Evolutionary conservation across 2,329 filamentous ascomycete species (phyloP), one percentile per base, ranked within the genome.

Genomic region (Sporothrix pseudoabietina): DNA sequence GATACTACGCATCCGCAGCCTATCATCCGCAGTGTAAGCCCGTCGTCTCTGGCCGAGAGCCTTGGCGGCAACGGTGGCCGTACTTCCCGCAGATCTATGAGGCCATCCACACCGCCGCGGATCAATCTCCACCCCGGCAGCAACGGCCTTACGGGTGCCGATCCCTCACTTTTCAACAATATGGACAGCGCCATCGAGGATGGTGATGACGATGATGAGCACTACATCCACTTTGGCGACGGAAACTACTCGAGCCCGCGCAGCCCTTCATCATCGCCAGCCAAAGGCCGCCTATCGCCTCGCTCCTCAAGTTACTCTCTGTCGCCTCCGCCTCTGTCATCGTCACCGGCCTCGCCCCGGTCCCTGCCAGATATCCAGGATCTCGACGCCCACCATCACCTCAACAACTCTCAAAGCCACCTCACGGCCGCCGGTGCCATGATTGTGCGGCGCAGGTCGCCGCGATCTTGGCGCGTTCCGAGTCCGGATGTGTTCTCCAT

Each of bases 401-500:
- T 30, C 71, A 57, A 26, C 68, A 52, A 47, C 52, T 39, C 63
- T 39, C 39, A 59, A 14, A 47, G 41, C 44, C 55, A 63, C 14
- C 44, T 57, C 30, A 41, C 68, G 5, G 57, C 55, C 30, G 71
- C 71, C 7, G 71, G 55, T 49, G 55, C 63, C 47, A 55, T 39
- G 65, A 72, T 72, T 19, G 44, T 59, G 12, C 73, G 73, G 59
- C 74, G 82, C 26, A 82, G 83, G 59, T 84, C 85, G 9, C 83
- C 82, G 10, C 82, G 83, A 72, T 82, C 87, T 1, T 89, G 87
- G 87, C 82, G 87, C 52, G 84, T 87, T 79, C 87, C 87, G 7
- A 89, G 87, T 77, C 87, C 87, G 0, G 87, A 88, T 71, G 87
- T 89, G 3, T 89, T 87, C 84, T 85, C 85, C 41, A 89, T 89